Base-by-base conservation (phyloP, 2,329 filamentous ascomycete genomes). In the Coniochaeta hoffmannii region DNA sequence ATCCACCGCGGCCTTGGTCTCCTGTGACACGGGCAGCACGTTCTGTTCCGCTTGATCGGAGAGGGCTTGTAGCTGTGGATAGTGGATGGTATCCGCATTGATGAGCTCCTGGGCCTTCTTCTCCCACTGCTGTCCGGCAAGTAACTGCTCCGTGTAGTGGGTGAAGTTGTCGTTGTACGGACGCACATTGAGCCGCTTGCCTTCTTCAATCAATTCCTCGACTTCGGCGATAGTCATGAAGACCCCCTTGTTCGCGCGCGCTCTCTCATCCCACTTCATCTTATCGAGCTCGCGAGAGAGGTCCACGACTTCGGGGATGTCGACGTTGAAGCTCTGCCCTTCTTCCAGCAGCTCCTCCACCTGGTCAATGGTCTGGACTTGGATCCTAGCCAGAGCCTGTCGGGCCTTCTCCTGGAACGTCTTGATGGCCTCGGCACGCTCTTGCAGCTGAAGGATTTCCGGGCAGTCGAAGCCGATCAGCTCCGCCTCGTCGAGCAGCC, bases 291-390 rank as follows among this genome's bases (percentile, higher is more conserved):
- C 81, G 57, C 83, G 86, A 34, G 93, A 88, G 9, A 99, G 78
- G 56, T 83, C 81, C 55, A 96, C 91, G 26, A 96, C 81, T 69
- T 97, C 93, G 1, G 89, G 89, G 58, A 95, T 88, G 65, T 96
- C 92, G 54, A 97, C 87, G 64, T 96, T 96, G 67, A 96, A 97
- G 53, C 83, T 83, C 58, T 89, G 88, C 24, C 93, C 92, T 63
- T 91, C 82, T 65, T 97, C 92, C n/a, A 96, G 82, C 8, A 97
- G 77, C 58, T 96, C 90, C 66, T 97, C 90, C 56, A 97, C 86
- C n/a, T 88, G 83, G 62, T 86, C 81, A 49, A 87, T 82, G 49
- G 85, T 82, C 55, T 83, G 81, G 38, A 79, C 72, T 32, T 79
- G 74, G 24, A 84, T 79, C 61, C 88, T 87, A 56, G 85, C 78